Conservation (phyloP, 148 eudicot genomes). For the Rhododendron vialii region DNA sequence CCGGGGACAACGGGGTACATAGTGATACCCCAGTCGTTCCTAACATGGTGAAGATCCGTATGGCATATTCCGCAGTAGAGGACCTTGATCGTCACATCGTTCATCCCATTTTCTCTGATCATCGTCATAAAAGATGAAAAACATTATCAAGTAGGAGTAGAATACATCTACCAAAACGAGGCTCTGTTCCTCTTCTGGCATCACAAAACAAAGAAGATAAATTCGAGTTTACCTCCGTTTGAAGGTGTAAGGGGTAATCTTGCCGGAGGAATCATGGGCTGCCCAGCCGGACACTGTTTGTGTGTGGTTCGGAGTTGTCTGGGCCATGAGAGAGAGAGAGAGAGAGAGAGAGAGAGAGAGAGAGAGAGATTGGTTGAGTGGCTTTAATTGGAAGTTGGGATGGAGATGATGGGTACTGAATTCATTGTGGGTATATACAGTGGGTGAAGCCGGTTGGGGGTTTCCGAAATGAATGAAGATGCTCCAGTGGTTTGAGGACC, state of each 20-base stretch:
- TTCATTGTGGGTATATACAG: background rate
- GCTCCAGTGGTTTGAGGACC: background rate
- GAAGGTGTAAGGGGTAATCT: constrained; percentile 71
- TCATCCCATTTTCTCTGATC: constrained; percentile 59
- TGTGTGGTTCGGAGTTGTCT: constrained; percentile 80
- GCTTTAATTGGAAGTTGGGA: background rate
- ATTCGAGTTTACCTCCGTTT: constrained; percentile 59
- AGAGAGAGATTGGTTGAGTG: background rate
- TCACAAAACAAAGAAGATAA: background rate
- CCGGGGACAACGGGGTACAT: constrained; percentile 96
- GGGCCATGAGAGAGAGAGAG: constrained; percentile 47
- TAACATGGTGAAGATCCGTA: constrained; percentile 71
- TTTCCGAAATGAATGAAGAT: background rate
- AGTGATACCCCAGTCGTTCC: constrained; percentile 86
- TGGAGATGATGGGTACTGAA: background rate
- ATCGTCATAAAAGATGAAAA: background rate
- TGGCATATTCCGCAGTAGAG: constrained; percentile 88
- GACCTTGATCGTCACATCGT: constrained; percentile 80
- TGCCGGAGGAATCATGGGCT: constrained; percentile 77
- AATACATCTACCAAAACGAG: background rate
- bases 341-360: background rate
- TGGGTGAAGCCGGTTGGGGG: background rate
- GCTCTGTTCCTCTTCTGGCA: background rate
- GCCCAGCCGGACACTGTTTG: constrained; percentile 88
- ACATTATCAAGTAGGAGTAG: background rate